Evolutionary conservation across 129 eudicot genomes (phyloP).

Genomic region (Centella asiatica): DNA sequence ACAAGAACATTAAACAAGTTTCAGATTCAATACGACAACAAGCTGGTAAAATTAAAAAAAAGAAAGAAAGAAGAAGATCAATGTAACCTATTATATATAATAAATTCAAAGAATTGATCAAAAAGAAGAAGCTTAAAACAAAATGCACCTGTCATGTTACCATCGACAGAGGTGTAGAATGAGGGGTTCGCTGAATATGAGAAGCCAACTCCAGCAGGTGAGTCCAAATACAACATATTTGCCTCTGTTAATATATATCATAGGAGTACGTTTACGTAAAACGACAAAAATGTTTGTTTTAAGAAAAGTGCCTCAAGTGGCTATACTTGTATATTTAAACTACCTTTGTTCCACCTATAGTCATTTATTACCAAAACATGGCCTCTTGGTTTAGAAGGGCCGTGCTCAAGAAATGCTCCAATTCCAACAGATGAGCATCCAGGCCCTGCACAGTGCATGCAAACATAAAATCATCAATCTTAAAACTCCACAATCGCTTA

Average conservation of each 20-base stretch:
- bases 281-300: too few relatives aligned
- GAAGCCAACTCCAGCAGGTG: constrained; percentile 93
- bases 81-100: too few relatives aligned
- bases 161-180: constrained; percentile 42
- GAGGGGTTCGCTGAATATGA: constrained; percentile 56
- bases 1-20: too few relatives aligned
- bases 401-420: constrained; percentile 97
- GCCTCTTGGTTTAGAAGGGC: constrained; percentile 90
- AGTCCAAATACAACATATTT: constrained; percentile 68
- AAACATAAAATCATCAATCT: background rate
- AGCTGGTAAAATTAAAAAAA: too few relatives aligned
- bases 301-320: too few relatives aligned
- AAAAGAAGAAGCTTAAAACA: background rate
- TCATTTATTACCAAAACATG: constrained; percentile 63
- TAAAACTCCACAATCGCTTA: background rate
- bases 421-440: constrained; percentile 97
- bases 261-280: too few relatives aligned
- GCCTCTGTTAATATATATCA: too few relatives aligned
- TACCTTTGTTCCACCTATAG: constrained; percentile 66
- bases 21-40: constrained; percentile 5
- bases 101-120: background rate
- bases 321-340: background rate
- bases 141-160: constrained; percentile 70
- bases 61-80: too few relatives aligned
- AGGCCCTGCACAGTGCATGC: constrained; percentile 52